Evolutionary conservation across 176 grass and related monocot species (phyloP).

Genomic region (Paspalum notatum): DNA sequence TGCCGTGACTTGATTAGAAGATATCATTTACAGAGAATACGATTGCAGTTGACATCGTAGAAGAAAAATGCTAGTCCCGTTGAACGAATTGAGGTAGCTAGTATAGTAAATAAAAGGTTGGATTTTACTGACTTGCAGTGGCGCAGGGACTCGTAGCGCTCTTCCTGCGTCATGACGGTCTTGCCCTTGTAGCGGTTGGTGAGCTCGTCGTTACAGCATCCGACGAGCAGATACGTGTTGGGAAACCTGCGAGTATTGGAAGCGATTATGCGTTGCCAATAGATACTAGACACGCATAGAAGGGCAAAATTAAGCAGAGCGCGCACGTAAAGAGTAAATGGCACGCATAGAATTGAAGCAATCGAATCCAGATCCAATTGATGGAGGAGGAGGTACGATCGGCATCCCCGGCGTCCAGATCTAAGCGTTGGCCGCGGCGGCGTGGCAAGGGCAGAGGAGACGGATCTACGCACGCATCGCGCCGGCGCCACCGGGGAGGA

Average conservation of each 20-base stretch:
- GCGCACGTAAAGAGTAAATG: not conserved
- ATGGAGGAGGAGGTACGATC: not conserved
- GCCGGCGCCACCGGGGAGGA: not conserved
- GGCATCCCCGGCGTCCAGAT: not conserved
- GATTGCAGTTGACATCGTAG: not conserved
- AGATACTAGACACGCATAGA: too few species aligned
- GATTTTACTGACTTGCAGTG: slow-evolving; percentile 81
- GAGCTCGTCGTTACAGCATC: slow-evolving; percentile 90
- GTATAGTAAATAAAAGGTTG: not conserved
- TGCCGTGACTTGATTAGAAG: not conserved
- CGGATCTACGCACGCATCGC: not conserved
- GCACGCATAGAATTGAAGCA: not conserved
- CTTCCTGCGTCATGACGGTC: slow-evolving; percentile 92
- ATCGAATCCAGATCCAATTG: not conserved
- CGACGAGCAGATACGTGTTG: slow-evolving; percentile 89
- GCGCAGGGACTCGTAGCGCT: slow-evolving; percentile 93
- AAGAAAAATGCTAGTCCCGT: not conserved
- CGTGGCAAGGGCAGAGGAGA: not conserved
- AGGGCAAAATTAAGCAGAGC: not conserved
- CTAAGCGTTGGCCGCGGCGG: not conserved
- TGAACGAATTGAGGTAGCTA: not conserved
- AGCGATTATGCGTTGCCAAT: not conserved
- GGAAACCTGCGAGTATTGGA: slow-evolving; percentile 61
- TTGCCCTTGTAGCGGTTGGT: slow-evolving; percentile 88
- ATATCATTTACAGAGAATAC: not conserved